These are phyloP conservation scores for Adansonia gregorii DNA, from an alignment of 441 rosid genomes.

Conservation along the genomic window DNA sequence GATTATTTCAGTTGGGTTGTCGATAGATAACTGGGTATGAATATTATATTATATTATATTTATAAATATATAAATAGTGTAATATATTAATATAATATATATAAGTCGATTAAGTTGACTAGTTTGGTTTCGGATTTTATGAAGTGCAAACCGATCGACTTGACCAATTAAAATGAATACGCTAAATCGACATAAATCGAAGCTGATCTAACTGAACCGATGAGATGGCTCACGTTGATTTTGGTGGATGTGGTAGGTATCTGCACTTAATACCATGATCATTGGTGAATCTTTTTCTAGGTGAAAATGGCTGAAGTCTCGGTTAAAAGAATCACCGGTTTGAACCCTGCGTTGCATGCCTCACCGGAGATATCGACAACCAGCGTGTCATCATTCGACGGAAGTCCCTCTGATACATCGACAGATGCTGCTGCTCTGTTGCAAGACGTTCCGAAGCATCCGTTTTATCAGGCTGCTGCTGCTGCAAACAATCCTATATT, in stretches of 20 bases:
- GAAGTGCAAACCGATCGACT: too few species aligned
- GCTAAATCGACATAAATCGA: too few species aligned
- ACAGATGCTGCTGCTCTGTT: slow-evolving; percentile 59
- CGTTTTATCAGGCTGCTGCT: slow-evolving; percentile 36
- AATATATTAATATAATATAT: too few species aligned
- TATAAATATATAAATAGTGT: too few species aligned
- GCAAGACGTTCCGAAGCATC: slow-evolving; percentile 49
- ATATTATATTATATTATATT: not conserved
- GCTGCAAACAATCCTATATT: slow-evolving; percentile 37
- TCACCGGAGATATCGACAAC: slow-evolving; percentile 53
- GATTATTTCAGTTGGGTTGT: too few species aligned
- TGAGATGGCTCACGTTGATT: too few species aligned
- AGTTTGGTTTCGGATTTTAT: too few species aligned
- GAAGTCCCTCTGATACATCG: slow-evolving; percentile 60
- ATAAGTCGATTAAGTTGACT: too few species aligned
- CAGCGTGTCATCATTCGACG: slow-evolving; percentile 49
- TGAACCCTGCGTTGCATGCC: slow-evolving; percentile 52
- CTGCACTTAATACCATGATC: not conserved
- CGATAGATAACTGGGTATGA: too few species aligned
- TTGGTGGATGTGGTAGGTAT: not conserved
- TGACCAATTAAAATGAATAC: too few species aligned
- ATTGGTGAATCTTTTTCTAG: slow-evolving; percentile 35
- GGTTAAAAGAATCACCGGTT: slow-evolving; percentile 63
- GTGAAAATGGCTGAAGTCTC: slow-evolving; percentile 80
- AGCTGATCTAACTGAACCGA: too few species aligned